Evolutionary conservation across 164 flowering plant genomes (phyloP), one percentile per base, ranked within the genome.

Genomic region (Nymphaea colorata): DNA sequence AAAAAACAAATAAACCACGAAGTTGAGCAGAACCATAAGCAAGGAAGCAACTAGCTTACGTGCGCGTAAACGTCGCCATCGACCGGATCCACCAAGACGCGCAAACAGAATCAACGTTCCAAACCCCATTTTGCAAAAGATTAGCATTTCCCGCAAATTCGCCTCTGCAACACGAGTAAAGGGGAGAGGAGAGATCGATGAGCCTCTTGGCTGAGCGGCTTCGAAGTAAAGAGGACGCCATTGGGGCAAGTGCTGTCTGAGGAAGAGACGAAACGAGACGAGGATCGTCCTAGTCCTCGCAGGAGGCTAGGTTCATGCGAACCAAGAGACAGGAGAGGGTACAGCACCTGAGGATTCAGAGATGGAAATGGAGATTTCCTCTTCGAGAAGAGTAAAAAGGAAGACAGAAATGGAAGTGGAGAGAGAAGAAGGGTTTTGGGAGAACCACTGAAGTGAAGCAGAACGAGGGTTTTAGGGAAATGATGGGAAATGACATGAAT

Each of bases 11-110:
- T 55, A 55, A 55, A 61, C 2, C 7, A 10, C 64, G 42, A 61
- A 61, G 10, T 12, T 12, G n/a, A 17, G n/a, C 42, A 17, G n/a
- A 17, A 17, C 25, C 4, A 6, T 7, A 7, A 17, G 8, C 6
- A 61, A 61, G 10, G 41, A 61, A 41, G 64, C 4, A 61, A 17
- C n/a, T 7, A 41, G 64, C 85, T 76, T 71, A 90, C 98, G 93
- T 88, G 45, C 96, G 84, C 3, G 93, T 85, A 77, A 90, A 93
- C 47, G 96, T 93, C 57, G 95, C 98, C 96, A 93, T 87, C 75
- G 93, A 88, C 86, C 53, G 63, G 36, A 95, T 84, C 87, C 84
- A 85, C 91, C 84, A 83, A 1, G 81, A 69, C 5, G 41, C 68
- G 44, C 47, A 44, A 69, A 68, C 65, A 4, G 62, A 70, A 41